A percentile compares a stretch with the other conserved stretches of the same genome.
phyloP scores from a whole-genome alignment of 208 protist genomes.

The Trypanosoma congolense region DNA sequence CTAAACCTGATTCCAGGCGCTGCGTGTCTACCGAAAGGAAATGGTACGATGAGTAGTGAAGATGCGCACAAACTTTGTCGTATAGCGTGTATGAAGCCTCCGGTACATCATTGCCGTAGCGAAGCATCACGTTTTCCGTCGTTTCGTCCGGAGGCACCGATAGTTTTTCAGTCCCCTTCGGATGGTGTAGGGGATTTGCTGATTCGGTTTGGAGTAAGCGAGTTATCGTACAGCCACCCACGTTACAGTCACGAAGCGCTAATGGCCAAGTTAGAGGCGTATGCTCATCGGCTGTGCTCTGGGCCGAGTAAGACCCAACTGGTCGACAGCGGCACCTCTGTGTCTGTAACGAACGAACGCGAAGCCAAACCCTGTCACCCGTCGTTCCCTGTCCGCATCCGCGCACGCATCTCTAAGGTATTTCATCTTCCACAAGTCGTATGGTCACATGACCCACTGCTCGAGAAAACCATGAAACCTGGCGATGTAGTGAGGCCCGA shows the following conservation, averaged over 20 bases:
- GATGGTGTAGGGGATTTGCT: neutral
- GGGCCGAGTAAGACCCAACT: too few species aligned
- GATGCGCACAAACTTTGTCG: conserved; percentile 2
- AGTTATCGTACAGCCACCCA: conserved; percentile 6
- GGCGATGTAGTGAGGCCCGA: too few species aligned
- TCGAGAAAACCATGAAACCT: neutral
- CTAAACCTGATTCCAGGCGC: too few species aligned
- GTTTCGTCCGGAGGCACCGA: conserved; percentile 9
- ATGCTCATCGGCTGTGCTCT: neutral
- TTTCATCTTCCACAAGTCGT: conserved; percentile 10
- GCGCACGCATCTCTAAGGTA: conserved; percentile 12
- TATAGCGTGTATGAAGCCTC: neutral
- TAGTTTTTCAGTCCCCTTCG: neutral
- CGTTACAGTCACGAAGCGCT: conserved; percentile 8
- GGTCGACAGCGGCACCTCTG: too few species aligned
- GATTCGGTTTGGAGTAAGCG: neutral
- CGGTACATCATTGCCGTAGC: neutral
- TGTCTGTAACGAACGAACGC: neutral
- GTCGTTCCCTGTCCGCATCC: conserved; percentile 1
- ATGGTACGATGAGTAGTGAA: neutral
- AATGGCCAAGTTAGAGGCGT: conserved; percentile 3
- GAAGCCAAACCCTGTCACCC: neutral
- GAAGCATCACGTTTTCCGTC: neutral
- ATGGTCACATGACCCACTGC: conserved; percentile 7
- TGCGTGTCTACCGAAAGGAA: too few species aligned